Evolutionary conservation across 257 asterid species (phyloP).

Genomic region (Handroanthus guayacan): DNA sequence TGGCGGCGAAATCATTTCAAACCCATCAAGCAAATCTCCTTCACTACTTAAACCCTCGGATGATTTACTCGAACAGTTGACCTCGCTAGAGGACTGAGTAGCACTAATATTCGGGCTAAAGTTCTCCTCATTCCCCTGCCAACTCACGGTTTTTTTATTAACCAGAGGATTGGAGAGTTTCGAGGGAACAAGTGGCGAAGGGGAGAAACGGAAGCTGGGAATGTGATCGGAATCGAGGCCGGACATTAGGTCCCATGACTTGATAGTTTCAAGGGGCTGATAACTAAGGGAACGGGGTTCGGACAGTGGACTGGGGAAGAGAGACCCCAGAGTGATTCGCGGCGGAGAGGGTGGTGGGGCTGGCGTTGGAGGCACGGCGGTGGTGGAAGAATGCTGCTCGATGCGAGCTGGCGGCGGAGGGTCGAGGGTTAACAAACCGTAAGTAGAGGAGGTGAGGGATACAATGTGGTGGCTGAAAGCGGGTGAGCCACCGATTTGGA

Average conservation of each 20-base stretch:
- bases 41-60: slow-evolving; percentile 6
- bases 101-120: slow-evolving; percentile 22
- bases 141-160: background rate
- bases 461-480: slow-evolving; percentile 78
- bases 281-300: slow-evolving; percentile 54
- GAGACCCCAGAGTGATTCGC: slow-evolving; percentile 70
- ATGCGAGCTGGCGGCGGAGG: slow-evolving; percentile 43
- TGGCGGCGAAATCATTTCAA: slow-evolving; percentile 74
- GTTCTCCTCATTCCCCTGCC: slow-evolving; percentile 23
- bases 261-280: slow-evolving; percentile 61
- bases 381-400: slow-evolving; percentile 1
- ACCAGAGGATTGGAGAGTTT: slow-evolving; percentile 2
- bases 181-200: slow-evolving; percentile 32
- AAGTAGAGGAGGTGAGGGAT: slow-evolving; percentile 83
- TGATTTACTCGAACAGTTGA: background rate
- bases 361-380: slow-evolving; percentile 25
- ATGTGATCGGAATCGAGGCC: slow-evolving; percentile 68
- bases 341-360: slow-evolving; percentile 61
- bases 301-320: slow-evolving; percentile 61
- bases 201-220: slow-evolving; percentile 60
- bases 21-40: slow-evolving; percentile 39
- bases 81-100: background rate
- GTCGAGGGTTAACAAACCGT: slow-evolving; percentile 73
- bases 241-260: slow-evolving; percentile 91
- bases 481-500: slow-evolving; percentile 64